phyloP scores from a whole-genome alignment of 129 eudicot species.

The Flaveria bidentis region DNA sequence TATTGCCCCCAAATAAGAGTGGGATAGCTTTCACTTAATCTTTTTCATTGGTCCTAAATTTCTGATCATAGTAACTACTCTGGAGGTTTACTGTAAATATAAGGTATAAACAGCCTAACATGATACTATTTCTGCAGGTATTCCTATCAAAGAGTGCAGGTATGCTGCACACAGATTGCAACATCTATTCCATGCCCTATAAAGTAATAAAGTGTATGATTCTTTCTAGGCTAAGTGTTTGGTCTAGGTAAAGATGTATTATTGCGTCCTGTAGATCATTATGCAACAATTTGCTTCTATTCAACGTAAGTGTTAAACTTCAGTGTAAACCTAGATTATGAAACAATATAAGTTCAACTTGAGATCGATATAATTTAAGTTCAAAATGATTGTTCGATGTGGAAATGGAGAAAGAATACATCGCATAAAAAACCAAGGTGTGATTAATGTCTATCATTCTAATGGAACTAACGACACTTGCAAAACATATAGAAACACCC shows the following conservation, averaged over 20 bases:
- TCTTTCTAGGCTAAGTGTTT: conserved; percentile 18
- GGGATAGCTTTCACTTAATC: background rate
- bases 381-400: background rate
- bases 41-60: background rate
- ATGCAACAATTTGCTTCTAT: background rate
- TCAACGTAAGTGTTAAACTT: background rate
- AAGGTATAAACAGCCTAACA: conserved; percentile 7
- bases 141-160: conserved; percentile 4
- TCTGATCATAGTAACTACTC: background rate
- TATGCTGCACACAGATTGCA: background rate
- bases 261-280: too few relatives aligned
- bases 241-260: background rate
- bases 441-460: background rate
- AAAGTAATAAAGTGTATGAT: background rate
- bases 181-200: conserved; percentile 23
- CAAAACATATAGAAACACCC: background rate
- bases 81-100: background rate
- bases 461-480: background rate
- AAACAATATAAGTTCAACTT: background rate
- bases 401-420: background rate
- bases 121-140: background rate
- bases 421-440: background rate
- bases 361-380: background rate
- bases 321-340: conserved; percentile 5
- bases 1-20: background rate